Evolutionary conservation across 2,329 filamentous ascomycete species (phyloP).

Genomic region (Fonsecaea pedrosoi): DNA sequence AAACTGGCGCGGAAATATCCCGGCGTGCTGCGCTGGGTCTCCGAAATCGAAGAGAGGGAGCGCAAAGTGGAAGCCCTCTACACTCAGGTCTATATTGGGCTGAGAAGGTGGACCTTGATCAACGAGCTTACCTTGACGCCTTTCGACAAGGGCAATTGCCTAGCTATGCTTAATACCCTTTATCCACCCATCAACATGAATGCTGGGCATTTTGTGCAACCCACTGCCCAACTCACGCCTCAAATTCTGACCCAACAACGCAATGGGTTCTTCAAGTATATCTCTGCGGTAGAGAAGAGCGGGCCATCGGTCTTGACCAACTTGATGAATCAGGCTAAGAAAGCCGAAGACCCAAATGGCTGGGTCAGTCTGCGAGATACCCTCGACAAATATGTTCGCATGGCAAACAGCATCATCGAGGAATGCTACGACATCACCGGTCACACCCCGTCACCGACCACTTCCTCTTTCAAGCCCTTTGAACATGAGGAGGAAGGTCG

Average conservation of each 20-base stretch:
- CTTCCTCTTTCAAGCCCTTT: slow-evolving; percentile 39
- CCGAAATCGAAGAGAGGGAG: slow-evolving; percentile 58
- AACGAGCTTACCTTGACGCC: slow-evolving; percentile 68
- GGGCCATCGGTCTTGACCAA: slow-evolving; percentile 61
- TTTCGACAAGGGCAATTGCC: slow-evolving; percentile 70
- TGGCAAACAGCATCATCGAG: slow-evolving; percentile 66
- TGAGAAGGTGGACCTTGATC: slow-evolving; percentile 70
- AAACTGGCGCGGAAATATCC: slow-evolving; percentile 60
- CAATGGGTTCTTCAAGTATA: slow-evolving; percentile 68
- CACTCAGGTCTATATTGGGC: slow-evolving; percentile 65
- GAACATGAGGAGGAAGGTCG: slow-evolving; percentile 44
- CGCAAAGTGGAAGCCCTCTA: slow-evolving; percentile 63
- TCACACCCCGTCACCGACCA: slow-evolving; percentile 45
- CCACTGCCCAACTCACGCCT: slow-evolving; percentile 60
- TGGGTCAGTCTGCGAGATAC: slow-evolving; percentile 59
- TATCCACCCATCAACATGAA: slow-evolving; percentile 60
- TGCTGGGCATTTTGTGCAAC: slow-evolving; percentile 51
- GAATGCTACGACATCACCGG: slow-evolving; percentile 62
- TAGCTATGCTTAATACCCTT: slow-evolving; percentile 72
- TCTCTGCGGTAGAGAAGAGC: slow-evolving; percentile 62
- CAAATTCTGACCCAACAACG: slow-evolving; percentile 63
- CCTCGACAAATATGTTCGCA: slow-evolving; percentile 64
- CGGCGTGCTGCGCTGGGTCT: slow-evolving; percentile 63
- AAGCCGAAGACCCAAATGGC: slow-evolving; percentile 59
- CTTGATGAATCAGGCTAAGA: slow-evolving; percentile 61